Evolutionary conservation across 352 stramenopile species (phyloP).

Genomic region (Globisporangium spinosum): DNA sequence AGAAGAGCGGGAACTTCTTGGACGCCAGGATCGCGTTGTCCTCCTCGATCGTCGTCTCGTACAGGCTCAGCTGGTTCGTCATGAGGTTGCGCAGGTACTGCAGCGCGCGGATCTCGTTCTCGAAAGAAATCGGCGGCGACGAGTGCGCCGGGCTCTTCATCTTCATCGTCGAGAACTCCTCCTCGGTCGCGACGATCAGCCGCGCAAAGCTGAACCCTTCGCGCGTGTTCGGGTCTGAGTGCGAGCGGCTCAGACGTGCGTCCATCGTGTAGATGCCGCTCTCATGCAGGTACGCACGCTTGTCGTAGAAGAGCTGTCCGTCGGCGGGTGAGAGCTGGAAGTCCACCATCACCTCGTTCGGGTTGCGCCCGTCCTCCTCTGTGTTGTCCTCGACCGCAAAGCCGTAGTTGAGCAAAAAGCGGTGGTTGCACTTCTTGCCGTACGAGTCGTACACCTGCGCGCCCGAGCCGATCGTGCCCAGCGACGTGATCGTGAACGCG

Average conservation of each 20-base stretch:
- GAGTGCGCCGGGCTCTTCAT: constrained; percentile 72
- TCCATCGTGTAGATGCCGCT: constrained; percentile 87
- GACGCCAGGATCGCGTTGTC: constrained; percentile 81
- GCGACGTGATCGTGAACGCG: constrained; percentile 88
- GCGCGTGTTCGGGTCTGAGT: constrained; percentile 82
- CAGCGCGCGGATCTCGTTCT: constrained; percentile 79
- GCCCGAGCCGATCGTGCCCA: constrained; percentile 69
- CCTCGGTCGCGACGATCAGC: constrained; percentile 77
- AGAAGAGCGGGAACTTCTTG: constrained; percentile 78
- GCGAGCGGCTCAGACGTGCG: constrained; percentile 77
- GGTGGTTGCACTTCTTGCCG: constrained; percentile 99
- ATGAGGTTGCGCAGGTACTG: constrained; percentile 72
- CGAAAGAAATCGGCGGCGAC: constrained; percentile 79
- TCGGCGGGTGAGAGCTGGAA: constrained; percentile 62
- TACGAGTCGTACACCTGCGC: constrained; percentile 99
- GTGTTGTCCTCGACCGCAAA: constrained; percentile 99
- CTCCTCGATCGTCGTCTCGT: constrained; percentile 85
- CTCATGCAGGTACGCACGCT: constrained; percentile 80
- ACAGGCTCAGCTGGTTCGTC: constrained; percentile 76
- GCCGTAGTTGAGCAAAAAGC: constrained; percentile 99
- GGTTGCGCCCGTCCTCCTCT: constrained; percentile 97
- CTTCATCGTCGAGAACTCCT: constrained; percentile 85
- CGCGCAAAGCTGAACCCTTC: constrained; percentile 85
- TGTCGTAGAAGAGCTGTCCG: constrained; percentile 82
- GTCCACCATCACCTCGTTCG: constrained; percentile 95